Evolutionary conservation across 441 rosid genomes (phyloP).

Genomic region (Aleurites moluccanus): DNA sequence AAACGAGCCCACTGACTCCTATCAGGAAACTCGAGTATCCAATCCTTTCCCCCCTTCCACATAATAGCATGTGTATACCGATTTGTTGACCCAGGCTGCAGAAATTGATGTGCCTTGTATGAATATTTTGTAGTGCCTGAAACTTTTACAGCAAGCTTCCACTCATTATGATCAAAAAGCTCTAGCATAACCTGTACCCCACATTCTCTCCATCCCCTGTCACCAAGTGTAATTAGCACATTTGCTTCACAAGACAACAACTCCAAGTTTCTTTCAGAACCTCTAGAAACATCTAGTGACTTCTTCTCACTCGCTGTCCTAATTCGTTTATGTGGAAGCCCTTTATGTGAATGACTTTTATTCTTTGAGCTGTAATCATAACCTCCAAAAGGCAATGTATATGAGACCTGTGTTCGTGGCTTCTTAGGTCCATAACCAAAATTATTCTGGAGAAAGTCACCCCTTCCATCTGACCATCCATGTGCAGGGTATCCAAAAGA

Average conservation of each 20-base stretch:
- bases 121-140: conserved; percentile 65
- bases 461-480: conserved; percentile 79
- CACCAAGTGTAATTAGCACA: conserved; percentile 66
- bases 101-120: conserved; percentile 83
- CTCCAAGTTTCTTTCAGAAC: conserved; percentile 62
- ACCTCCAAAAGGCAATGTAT: conserved; percentile 67
- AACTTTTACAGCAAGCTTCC: conserved; percentile 82
- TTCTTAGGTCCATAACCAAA: conserved; percentile 85
- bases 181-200: conserved; percentile 73
- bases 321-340: conserved; percentile 65
- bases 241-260: conserved; percentile 70
- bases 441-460: conserved; percentile 50
- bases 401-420: conserved; percentile 91
- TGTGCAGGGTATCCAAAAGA: conserved; percentile 47
- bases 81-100: conserved; percentile 92
- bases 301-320: conserved; percentile 76
- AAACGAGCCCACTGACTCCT: conserved; percentile 90
- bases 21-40: conserved; percentile 87
- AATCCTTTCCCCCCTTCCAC: conserved; percentile 99
- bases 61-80: conserved; percentile 96
- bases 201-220: conserved; percentile 88
- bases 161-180: conserved; percentile 80
- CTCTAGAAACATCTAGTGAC: conserved; percentile 50
- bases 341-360: conserved; percentile 55
- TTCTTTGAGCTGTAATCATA: conserved; percentile 56